Conservation (phyloP, 2,329 filamentous ascomycete genomes). For the Colletotrichum gigasporum region DNA sequence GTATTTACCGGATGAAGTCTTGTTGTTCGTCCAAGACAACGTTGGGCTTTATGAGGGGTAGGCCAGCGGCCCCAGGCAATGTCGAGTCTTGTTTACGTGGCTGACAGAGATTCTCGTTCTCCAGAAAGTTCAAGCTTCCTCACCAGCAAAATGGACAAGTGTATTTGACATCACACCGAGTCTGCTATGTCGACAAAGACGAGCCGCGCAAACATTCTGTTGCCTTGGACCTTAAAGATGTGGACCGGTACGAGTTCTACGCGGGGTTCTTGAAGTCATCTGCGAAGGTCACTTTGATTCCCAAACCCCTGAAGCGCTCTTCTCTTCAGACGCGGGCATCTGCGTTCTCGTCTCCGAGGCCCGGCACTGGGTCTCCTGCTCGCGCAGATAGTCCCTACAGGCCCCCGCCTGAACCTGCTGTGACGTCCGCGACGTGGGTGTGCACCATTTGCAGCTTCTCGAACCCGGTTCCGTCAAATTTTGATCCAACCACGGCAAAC, state of each 20-base stretch:
- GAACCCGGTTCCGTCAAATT: slow-evolving; percentile 92
- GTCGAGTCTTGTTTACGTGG: not conserved
- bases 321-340: slow-evolving; percentile 65
- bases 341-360: slow-evolving; percentile 55
- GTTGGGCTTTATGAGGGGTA: slow-evolving; percentile 98
- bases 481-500: slow-evolving; percentile 84
- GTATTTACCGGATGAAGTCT: slow-evolving; percentile 90
- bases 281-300: slow-evolving; percentile 87
- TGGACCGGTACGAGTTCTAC: slow-evolving; percentile 92
- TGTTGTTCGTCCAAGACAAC: slow-evolving; percentile 96
- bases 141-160: slow-evolving; percentile 96
- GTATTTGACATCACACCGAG: slow-evolving; percentile 93
- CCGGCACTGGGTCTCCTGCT: slow-evolving; percentile 56
- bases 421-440: slow-evolving; percentile 84
- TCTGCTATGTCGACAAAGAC: slow-evolving; percentile 92
- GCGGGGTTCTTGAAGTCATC: slow-evolving; percentile 96
- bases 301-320: slow-evolving; percentile 78
- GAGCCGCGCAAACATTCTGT: slow-evolving; percentile 87
- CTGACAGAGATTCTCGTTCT: not conserved
- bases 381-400: slow-evolving; percentile 54
- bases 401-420: slow-evolving; percentile 53
- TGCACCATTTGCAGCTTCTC: slow-evolving; percentile 96
- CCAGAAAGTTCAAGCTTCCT: slow-evolving; percentile 92
- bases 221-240: slow-evolving; percentile 86
- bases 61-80: slow-evolving; percentile 44